phyloP scores from a whole-genome alignment of 1,139 yeast species.

The Eremothecium cymbalariae region DNA sequence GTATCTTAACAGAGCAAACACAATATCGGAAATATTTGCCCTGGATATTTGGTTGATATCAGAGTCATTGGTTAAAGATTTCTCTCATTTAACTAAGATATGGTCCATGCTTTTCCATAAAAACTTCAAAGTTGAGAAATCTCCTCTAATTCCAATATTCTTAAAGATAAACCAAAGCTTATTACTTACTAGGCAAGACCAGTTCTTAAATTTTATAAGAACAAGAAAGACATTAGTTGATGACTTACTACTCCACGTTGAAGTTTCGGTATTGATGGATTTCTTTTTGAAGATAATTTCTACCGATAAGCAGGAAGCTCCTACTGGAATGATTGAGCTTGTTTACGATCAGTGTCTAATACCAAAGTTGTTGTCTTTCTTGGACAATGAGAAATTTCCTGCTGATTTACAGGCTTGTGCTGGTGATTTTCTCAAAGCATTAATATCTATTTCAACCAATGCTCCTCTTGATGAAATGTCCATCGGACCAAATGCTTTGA shows the following conservation, averaged over 20 bases:
- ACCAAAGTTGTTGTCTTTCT: slow-evolving; percentile 41
- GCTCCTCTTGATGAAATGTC: slow-evolving; percentile 61
- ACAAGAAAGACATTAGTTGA: slow-evolving; percentile 44
- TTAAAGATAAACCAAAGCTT: slow-evolving; percentile 90
- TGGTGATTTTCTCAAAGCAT: slow-evolving; percentile 88
- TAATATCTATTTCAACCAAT: slow-evolving; percentile 85
- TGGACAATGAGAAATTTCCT: slow-evolving; percentile 38
- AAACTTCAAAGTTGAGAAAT: slow-evolving; percentile 47
- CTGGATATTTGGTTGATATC: slow-evolving; percentile 95
- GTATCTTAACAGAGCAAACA: slow-evolving; percentile 26
- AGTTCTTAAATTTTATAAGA: slow-evolving; percentile 46
- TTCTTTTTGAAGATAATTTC: slow-evolving; percentile 52
- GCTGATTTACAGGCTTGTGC: slow-evolving; percentile 82
- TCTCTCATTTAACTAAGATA: slow-evolving; percentile 52
- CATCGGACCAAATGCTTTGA: slow-evolving; percentile 89
- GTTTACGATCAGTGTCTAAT: slow-evolving; percentile 45
- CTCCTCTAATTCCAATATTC: slow-evolving; percentile 54
- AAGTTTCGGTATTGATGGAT: slow-evolving; percentile 66
- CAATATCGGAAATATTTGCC: slow-evolving; percentile 67
- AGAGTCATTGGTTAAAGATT: slow-evolving; percentile 79
- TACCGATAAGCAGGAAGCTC: slow-evolving; percentile 54
- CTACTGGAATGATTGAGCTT: slow-evolving; percentile 54
- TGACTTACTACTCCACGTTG: slow-evolving; percentile 44
- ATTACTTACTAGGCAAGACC: slow-evolving; percentile 65
- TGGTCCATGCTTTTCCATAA: slow-evolving; percentile 72